Evolutionary conservation across 257 asterid genomes (phyloP), one percentile per base, ranked within the genome.

Genomic region (Nicotiana noctiflora): DNA sequence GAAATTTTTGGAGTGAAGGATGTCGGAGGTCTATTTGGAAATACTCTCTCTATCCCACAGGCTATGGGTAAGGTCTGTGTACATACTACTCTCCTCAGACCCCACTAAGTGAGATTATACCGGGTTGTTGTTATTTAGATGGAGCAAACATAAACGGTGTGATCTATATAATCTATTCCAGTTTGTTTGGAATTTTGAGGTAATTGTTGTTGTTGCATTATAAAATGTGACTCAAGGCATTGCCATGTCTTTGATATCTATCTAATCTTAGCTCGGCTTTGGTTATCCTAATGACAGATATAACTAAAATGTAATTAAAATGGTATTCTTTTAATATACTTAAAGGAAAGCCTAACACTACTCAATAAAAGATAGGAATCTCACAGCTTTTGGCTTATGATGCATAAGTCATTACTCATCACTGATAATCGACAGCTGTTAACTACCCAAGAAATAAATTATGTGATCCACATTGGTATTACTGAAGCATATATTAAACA

Each of bases 361-460:
- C 19, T 44, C 4, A 14, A 0, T n/a, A 70, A 70, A 44, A 21
- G 11, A 10, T 49, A 40, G 78, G 78, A 74, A 74, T 74, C 61
- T 74, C 78, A 49, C 78, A 74, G 44, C 78, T 49, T 74, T 74
- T 74, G 37, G 78, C 61, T 74, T 74, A 15, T 49, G 61, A 74
- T 49, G 61, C 9, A 49, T 49, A 49, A 49, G 61, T 23, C 61
- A 23, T 74, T 27, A 74, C 61, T 74, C 78, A 49, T 74, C 44
- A 49, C 25, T 3, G 15, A 49, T 72, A 70, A 70, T 46, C 5
- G 14, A 74, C 61, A 74, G 78, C 78, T 74, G 78, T 49, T 74
- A 74, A 49, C 23, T 49, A 74, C 3, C 61, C 40, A 49, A 72
- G 23, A 8, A 21, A 49, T 46, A 3, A 49, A 74, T 49, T 74